Evolutionary conservation across 352 stramenopile species (phyloP).

Genomic region (Globisporangium nunn): DNA sequence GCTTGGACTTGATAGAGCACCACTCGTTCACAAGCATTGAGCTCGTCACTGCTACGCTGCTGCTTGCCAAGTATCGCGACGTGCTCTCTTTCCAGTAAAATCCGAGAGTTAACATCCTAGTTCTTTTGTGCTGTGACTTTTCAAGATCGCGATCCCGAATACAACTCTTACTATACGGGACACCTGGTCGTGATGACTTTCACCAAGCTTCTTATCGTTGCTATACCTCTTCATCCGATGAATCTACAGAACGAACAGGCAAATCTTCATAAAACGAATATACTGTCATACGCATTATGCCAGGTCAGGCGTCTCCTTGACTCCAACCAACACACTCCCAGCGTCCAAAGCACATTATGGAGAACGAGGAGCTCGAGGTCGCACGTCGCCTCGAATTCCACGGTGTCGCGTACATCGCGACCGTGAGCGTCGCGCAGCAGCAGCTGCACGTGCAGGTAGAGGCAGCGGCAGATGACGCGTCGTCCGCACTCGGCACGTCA

Average conservation of each 20-base stretch:
- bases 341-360: not conserved
- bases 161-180: not conserved
- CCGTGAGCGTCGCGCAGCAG: constrained; percentile 47
- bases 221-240: not conserved
- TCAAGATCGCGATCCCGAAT: no score
- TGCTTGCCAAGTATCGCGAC: no score
- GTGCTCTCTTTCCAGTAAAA: no score
- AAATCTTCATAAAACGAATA: not conserved
- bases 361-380: constrained; percentile 47
- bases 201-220: no score
- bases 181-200: no score
- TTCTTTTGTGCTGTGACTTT: no score
- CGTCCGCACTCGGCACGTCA: not conserved
- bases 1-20: no score
- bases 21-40: no score
- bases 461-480: constrained; percentile 23
- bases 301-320: not conserved
- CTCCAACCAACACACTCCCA: not conserved
- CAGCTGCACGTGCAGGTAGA: constrained; percentile 68
- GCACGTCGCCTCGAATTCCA: constrained; percentile 61
- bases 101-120: no score
- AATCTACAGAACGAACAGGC: no score
- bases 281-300: no score
- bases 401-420: constrained; percentile 67
- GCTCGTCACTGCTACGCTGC: no score